Evolutionary conservation across 352 stramenopile species (phyloP).

Genomic region (Phytophthora vignae): DNA sequence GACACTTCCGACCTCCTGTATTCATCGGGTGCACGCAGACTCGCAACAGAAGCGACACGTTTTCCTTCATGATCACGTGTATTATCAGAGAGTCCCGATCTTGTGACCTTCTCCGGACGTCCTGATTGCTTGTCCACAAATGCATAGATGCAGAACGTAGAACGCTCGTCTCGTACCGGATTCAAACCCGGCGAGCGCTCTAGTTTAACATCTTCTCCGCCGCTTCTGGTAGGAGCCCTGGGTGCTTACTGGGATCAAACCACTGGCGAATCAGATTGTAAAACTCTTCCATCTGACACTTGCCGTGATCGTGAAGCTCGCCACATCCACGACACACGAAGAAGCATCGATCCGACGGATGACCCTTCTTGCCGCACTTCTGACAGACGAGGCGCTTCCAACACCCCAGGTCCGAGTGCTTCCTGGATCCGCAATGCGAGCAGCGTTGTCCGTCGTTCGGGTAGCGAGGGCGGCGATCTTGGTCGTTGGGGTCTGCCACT

Average conservation of each 20-base stretch:
- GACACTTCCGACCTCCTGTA: conserved; percentile 1
- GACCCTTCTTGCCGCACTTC: conserved; percentile 10
- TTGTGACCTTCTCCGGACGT: background rate
- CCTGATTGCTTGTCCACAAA: conserved; percentile 6
- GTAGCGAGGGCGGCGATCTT: background rate
- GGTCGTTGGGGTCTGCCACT: too few species aligned
- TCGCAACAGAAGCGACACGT: background rate
- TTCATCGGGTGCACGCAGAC: conserved; percentile 2
- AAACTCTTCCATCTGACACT: conserved; percentile 20
- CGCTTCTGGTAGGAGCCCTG: conserved; percentile 9
- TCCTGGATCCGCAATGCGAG: conserved; percentile 2
- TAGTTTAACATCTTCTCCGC: conserved; percentile 31
- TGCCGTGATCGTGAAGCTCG: conserved; percentile 11
- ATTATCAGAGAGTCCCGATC: conserved; percentile 8
- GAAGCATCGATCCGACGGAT: conserved; percentile 19
- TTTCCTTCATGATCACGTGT: conserved; percentile 15
- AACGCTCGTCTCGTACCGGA: conserved; percentile 11
- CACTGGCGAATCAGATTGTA: conserved; percentile 19
- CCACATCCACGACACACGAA: conserved; percentile 18
- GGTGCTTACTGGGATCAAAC: conserved; percentile 15
- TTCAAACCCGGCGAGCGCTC: conserved; percentile 16
- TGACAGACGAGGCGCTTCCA: conserved; percentile 18
- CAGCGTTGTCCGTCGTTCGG: background rate
- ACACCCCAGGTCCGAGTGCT: conserved; percentile 9
- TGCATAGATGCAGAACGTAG: conserved; percentile 14